Percentiles rank a stretch among this genome's conserved stretches.
Conservation (phyloP, 2,329 filamentous ascomycete species). For the Aspergillus aculeatinus region DNA sequence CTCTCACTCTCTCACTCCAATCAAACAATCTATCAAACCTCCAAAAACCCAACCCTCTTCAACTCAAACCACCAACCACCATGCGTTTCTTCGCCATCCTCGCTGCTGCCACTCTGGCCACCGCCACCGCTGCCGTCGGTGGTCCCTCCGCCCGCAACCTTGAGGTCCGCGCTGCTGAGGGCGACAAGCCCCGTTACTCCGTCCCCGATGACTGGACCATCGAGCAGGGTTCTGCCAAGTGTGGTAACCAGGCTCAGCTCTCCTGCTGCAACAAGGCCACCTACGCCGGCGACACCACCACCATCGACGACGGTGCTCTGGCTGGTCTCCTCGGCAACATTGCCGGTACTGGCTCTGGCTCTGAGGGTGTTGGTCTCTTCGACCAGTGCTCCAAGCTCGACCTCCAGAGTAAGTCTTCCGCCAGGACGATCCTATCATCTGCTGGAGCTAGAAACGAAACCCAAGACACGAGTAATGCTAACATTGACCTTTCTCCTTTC, state of each 20-base stretch:
- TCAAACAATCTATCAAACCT: neutral
- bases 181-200: constrained; percentile 20
- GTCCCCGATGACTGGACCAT: constrained; percentile 32
- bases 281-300: constrained; percentile 33
- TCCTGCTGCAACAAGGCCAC: constrained; percentile 41
- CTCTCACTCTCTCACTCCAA: neutral
- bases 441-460: no score
- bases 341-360: constrained; percentile 31
- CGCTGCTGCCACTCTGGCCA: constrained; percentile 26
- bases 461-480: neutral
- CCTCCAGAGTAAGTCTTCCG: constrained; percentile 19
- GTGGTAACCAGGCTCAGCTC: constrained; percentile 36
- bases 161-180: constrained; percentile 12
- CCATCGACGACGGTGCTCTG: constrained; percentile 30
- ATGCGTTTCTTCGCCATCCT: constrained; percentile 28
- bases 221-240: constrained; percentile 34
- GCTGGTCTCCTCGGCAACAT: constrained; percentile 32
- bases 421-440: no score
- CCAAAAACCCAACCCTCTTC: constrained; percentile 9
- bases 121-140: constrained; percentile 17
- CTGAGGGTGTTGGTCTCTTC: constrained; percentile 36
- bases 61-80: constrained; percentile 38
- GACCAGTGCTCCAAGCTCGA: constrained; percentile 41
- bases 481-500: neutral
- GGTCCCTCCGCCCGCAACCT: neutral